Percentiles rank a stretch among this genome's conserved stretches.
Evolutionary conservation across 768 basidiomycete species (phyloP).

Genomic region (Rhodocollybia butyracea): DNA sequence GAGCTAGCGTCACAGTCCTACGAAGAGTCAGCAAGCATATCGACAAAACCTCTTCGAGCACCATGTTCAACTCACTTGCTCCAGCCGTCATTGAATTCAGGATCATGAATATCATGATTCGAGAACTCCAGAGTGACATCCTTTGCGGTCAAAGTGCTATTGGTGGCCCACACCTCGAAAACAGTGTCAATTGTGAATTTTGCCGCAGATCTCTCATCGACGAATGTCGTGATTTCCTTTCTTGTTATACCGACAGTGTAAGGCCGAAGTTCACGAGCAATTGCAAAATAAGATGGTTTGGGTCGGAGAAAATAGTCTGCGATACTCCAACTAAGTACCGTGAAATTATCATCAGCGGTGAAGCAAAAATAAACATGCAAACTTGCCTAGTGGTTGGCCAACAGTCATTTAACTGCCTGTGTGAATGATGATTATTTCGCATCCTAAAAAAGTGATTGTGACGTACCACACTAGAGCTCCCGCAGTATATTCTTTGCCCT

Average conservation of each 20-base stretch:
- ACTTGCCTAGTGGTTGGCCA: conserved; percentile 94
- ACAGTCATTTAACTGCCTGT: conserved; percentile 74
- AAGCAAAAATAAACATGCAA: too few relatives aligned
- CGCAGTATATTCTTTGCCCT: conserved; percentile 78
- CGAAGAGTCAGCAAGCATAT: neutral
- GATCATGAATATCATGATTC: conserved; percentile 55
- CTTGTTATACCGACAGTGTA: conserved; percentile 85
- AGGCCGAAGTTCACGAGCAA: conserved; percentile 79
- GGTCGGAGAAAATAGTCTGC: conserved; percentile 92
- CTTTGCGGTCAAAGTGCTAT: conserved; percentile 62
- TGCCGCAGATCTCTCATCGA: conserved; percentile 61
- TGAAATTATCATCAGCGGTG: too few relatives aligned
- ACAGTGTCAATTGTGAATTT: conserved; percentile 61
- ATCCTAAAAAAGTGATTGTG: conserved; percentile 11
- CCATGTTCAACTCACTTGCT: conserved; percentile 26
- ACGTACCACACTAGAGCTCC: conserved; percentile 97
- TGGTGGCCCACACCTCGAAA: conserved; percentile 88
- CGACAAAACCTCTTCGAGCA: neutral
- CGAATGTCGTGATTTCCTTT: conserved; percentile 60
- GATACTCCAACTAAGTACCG: conserved; percentile 96
- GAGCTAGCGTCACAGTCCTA: conserved; percentile 43
- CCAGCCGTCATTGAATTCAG: conserved; percentile 56
- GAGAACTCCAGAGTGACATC: conserved; percentile 60
- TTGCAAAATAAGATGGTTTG: conserved; percentile 86
- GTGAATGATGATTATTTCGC: neutral